Evolutionary conservation across 1,284 basidiomycete species (phyloP).

Genomic region (Neonothopanus nambi): DNA sequence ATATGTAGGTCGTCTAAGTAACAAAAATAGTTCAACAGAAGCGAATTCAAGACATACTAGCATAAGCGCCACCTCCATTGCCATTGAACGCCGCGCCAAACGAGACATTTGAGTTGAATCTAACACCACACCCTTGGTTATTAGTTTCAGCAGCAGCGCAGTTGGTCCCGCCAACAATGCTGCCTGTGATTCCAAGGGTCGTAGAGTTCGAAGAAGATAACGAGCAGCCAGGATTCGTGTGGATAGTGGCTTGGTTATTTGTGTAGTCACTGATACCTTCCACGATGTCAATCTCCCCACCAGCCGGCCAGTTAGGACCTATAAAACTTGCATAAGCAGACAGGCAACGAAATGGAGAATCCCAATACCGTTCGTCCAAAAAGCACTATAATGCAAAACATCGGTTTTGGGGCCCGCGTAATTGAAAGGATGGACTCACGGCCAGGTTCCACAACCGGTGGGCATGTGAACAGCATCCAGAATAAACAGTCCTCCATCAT

Average conservation of each 20-base stretch:
- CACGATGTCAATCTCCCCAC: conserved; percentile 70
- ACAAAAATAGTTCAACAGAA: background rate
- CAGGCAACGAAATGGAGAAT: background rate
- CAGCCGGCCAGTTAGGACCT: conserved; percentile 70
- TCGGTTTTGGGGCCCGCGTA: background rate
- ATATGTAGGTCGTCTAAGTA: background rate
- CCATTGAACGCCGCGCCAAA: conserved; percentile 72
- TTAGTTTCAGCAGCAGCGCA: conserved; percentile 66
- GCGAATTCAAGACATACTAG: conserved; percentile 51
- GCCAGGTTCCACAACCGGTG: conserved; percentile 86
- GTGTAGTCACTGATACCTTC: conserved; percentile 82
- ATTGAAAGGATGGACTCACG: conserved; percentile 40
- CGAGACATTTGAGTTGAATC: conserved; percentile 48
- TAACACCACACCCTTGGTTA: conserved; percentile 74
- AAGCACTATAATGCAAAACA: conserved; percentile 35
- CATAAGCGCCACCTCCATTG: conserved; percentile 79
- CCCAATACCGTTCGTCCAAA: conserved; percentile 44
- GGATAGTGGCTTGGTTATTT: conserved; percentile 79
- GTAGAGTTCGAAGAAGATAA: conserved; percentile 52
- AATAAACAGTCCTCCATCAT: conserved; percentile 71
- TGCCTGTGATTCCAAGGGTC: conserved; percentile 56
- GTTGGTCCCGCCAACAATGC: conserved; percentile 65
- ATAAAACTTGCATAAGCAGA: background rate
- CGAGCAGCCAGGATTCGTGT: conserved; percentile 73
- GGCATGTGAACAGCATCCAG: conserved; percentile 91